phyloP scores from a whole-genome alignment of 805 yeast genomes.

The Maudiozyma turicensis region DNA sequence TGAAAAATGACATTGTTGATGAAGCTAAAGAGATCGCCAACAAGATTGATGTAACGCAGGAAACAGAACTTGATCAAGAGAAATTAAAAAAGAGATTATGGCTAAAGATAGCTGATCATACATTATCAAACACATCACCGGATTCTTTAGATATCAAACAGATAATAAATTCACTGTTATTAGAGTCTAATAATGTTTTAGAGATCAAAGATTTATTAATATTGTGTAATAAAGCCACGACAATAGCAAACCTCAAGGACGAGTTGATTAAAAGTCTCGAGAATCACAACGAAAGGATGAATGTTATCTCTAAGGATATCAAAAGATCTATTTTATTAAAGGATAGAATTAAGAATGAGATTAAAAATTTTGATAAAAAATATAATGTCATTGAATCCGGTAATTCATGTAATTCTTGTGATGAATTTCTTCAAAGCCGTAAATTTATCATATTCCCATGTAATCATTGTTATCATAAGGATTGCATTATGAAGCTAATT shows the following conservation, averaged over 20 bases:
- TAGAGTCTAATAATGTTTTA: constrained; percentile 40
- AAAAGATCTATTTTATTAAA: constrained; percentile 55
- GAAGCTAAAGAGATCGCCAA: constrained; percentile 18
- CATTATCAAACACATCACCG: constrained; percentile 14
- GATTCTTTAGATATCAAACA: constrained; percentile 22
- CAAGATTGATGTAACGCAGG: background rate
- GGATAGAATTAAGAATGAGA: constrained; percentile 50
- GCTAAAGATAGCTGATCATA: constrained; percentile 44
- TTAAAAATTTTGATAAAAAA: constrained; percentile 41
- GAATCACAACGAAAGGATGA: constrained; percentile 56
- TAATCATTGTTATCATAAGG: constrained; percentile 80
- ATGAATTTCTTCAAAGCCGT: constrained; percentile 56
- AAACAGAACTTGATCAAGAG: background rate
- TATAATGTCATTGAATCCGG: constrained; percentile 72
- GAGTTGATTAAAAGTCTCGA: constrained; percentile 77
- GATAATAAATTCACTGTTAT: constrained; percentile 29
- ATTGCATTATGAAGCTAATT: constrained; percentile 63
- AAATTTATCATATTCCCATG: constrained; percentile 82
- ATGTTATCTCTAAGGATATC: constrained; percentile 63
- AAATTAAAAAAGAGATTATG: constrained; percentile 60
- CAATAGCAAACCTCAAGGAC: constrained; percentile 73
- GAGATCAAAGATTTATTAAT: constrained; percentile 77
- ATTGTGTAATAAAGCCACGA: constrained; percentile 71
- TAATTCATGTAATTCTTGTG: constrained; percentile 68
- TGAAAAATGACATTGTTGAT: constrained; percentile 40